Base-by-base conservation (phyloP, 352 stramenopile genomes). In the Globisporangium nodosum region DNA sequence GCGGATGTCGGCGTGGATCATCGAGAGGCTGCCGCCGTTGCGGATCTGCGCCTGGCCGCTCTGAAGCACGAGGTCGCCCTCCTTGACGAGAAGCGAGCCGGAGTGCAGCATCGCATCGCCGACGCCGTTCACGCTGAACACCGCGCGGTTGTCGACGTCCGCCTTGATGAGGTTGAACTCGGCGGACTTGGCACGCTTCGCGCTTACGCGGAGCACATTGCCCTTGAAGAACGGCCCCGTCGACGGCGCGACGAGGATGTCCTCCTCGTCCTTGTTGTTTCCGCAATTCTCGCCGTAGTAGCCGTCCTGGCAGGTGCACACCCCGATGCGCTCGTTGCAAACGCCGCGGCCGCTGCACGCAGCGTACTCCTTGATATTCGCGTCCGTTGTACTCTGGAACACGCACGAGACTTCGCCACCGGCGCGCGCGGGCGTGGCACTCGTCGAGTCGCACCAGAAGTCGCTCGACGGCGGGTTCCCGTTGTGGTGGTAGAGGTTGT, bases 81-180 rank as follows among this genome's bases (percentile, higher is more conserved):
- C 70, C 30, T 74, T 69, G 5, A 81, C 12, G 16, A 61, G 54
- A 24, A 84, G 61, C 12, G 71, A 81, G 39, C 74, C 76, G 15
- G 64, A 57, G 40, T 81, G 71, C 27, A 87, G 69, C 39, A 67
- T 58, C 1, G 74, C 63, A 54, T 83, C 63, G 15, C 76, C 76
- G 4, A 69, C 52, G 7, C 83, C 83, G 40, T 87, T 72, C 61
- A 92, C 75, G 0, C 73, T 88, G 52, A 92, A 85, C 15, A 90
- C 58, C 0, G 76, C 69, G 59, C 58, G 56, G 1, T 72, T 70
- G 11, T 51, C 65, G 0, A 80, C 73, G 13, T 90, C 76, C 6
- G 73, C 80, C 33, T 88, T 85, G 50, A 90, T 74, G 30, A 92
- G 56, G 42, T 92, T 78, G 55, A 92, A 92, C 30, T 83, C 72